Conservation (phyloP, 176 grass and related monocot species). For the Hordeum vulgare region MorexV3_pseudomolecules_assembly NC_058521.1:24102424-24102923, state of each 20-base stretch:
- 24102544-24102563: constrained; percentile 96
- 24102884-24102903: too few species aligned
- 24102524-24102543: constrained; percentile 76
- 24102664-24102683: background rate
- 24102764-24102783: background rate
- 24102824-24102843: too few species aligned
- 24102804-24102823: too few species aligned
- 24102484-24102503: constrained; percentile 86
- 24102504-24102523: constrained; percentile 90
- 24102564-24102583: constrained; percentile 82
- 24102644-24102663: background rate
- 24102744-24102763: background rate
- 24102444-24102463: constrained; percentile 95
- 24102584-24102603: constrained; percentile 82
- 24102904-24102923: too few species aligned
- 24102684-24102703: background rate
- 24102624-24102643: background rate
- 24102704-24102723: background rate
- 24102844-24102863: too few species aligned
- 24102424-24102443: constrained; percentile 80
- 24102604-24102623: constrained; percentile 33
- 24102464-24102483: constrained; percentile 71
- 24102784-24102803: background rate
- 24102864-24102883: too few species aligned
- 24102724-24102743: background rate